These are phyloP conservation scores for Ceratocystis huliohia DNA, from an alignment of 2,329 filamentous ascomycete genomes.

Conservation along the genomic window DNA sequence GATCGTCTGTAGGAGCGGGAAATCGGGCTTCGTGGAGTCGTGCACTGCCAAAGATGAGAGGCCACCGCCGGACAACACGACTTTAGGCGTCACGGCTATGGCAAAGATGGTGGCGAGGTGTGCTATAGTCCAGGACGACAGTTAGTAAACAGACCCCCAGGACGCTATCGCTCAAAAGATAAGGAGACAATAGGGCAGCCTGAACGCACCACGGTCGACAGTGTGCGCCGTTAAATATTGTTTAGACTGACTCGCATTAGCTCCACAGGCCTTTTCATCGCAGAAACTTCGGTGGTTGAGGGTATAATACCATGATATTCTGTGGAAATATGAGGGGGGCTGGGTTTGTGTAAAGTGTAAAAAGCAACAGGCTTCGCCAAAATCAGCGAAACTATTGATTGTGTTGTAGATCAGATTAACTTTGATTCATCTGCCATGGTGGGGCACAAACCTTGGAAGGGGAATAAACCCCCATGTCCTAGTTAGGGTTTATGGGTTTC, in stretches of 20 bases:
- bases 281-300: neutral
- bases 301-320: constrained; percentile 1
- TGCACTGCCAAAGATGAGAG: constrained; percentile 71
- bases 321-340: constrained; percentile 5
- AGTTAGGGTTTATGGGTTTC: neutral
- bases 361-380: neutral
- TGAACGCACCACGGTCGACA: constrained; percentile 61
- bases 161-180: neutral
- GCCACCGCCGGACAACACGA: constrained; percentile 73
- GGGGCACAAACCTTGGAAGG: constrained; percentile 6
- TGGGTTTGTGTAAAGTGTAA: constrained; percentile 6
- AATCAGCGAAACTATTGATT: neutral
- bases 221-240: constrained; percentile 94
- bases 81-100: constrained; percentile 58
- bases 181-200: neutral
- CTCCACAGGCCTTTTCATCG: neutral
- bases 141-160: neutral
- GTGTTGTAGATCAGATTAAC: neutral
- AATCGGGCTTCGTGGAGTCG: constrained; percentile 56
- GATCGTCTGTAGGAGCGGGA: constrained; percentile 68
- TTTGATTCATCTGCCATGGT: constrained; percentile 11
- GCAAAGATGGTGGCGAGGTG: constrained; percentile 78
- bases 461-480: neutral
- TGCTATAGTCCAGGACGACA: constrained; percentile 38
- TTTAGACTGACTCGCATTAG: constrained; percentile 56